Conservation (phyloP, 805 yeast genomes). For the Ogataea corticis region DNA sequence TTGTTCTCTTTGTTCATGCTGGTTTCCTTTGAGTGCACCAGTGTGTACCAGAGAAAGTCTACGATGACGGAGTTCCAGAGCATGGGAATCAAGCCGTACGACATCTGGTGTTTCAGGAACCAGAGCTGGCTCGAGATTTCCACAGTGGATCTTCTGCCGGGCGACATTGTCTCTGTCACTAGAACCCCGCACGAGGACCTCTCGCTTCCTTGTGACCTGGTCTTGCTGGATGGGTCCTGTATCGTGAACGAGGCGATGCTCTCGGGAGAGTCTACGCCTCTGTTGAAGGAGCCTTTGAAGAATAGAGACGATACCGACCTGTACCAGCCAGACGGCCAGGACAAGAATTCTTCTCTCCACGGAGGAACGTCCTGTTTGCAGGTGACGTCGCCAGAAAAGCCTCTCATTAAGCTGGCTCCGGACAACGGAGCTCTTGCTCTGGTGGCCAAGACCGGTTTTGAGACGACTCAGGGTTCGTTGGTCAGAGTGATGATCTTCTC, state of each 20-base stretch:
- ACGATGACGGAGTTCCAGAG: slow-evolving; percentile 95
- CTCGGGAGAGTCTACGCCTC: slow-evolving; percentile 97
- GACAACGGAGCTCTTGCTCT: slow-evolving; percentile 90
- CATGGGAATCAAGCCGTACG: slow-evolving; percentile 94
- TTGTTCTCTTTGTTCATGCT: slow-evolving; percentile 89
- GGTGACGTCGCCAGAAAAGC: slow-evolving; percentile 67
- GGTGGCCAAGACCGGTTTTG: slow-evolving; percentile 95
- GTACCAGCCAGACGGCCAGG: slow-evolving; percentile 77
- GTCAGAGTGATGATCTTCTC: slow-evolving; percentile 98
- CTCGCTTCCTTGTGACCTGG: slow-evolving; percentile 91
- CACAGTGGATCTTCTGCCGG: slow-evolving; percentile 82
- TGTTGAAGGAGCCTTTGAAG: slow-evolving; percentile 86
- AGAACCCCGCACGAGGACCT: slow-evolving; percentile 84
- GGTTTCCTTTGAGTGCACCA: slow-evolving; percentile 88
- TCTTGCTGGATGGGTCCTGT: slow-evolving; percentile 85
- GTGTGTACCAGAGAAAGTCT: slow-evolving; percentile 92
- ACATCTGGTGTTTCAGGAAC: slow-evolving; percentile 70
- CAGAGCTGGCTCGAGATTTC: slow-evolving; percentile 65
- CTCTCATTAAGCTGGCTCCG: slow-evolving; percentile 63
- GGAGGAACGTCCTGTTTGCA: slow-evolving; percentile 98
- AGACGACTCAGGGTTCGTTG: slow-evolving; percentile 95
- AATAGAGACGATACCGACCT: slow-evolving; percentile 73
- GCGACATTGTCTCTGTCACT: slow-evolving; percentile 83
- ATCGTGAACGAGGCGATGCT: slow-evolving; percentile 99
- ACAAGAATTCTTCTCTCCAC: slow-evolving; percentile 83